Evolutionary conservation across 768 basidiomycete species (phyloP).

Genomic region (Tricholoma sp.): DNA sequence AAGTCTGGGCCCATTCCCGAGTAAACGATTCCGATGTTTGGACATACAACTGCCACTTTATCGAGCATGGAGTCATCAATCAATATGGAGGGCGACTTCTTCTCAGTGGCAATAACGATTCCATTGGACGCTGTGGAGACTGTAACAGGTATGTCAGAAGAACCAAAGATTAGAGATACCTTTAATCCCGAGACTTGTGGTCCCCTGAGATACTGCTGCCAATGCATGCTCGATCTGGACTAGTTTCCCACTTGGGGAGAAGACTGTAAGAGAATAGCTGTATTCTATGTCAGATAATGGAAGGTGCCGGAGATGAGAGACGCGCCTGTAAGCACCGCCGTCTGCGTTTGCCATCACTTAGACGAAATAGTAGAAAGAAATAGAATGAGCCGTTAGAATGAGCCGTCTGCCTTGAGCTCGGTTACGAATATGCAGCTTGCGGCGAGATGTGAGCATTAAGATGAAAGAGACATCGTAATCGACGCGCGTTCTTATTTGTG

Average conservation of each 20-base stretch:
- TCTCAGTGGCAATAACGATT: slow-evolving; percentile 98
- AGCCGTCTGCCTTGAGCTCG: neutral
- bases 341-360: slow-evolving; percentile 72
- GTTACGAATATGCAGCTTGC: neutral
- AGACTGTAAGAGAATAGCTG: slow-evolving; percentile 98
- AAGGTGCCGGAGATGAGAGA: slow-evolving; percentile 6
- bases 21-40: slow-evolving; percentile 99
- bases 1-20: slow-evolving; percentile 99
- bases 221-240: slow-evolving; percentile 99
- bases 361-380: neutral
- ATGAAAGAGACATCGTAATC: neutral
- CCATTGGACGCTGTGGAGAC: slow-evolving; percentile 82
- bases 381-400: neutral
- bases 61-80: slow-evolving; percentile 98
- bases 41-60: slow-evolving; percentile 95
- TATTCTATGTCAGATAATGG: slow-evolving; percentile 6
- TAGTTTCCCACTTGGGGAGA: slow-evolving; percentile 97
- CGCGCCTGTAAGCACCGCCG: slow-evolving; percentile 74
- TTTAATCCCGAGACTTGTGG: slow-evolving; percentile 97
- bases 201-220: slow-evolving; percentile 92
- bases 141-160: slow-evolving; percentile 11
- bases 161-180: slow-evolving; percentile 44
- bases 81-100: slow-evolving; percentile 96
- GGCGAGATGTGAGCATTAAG: neutral
- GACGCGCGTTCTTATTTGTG: slow-evolving; percentile 22